Evolutionary conservation across 306 rosid species (phyloP), one percentile per base, ranked within the genome.

Genomic region (Prunus campanulata): DNA sequence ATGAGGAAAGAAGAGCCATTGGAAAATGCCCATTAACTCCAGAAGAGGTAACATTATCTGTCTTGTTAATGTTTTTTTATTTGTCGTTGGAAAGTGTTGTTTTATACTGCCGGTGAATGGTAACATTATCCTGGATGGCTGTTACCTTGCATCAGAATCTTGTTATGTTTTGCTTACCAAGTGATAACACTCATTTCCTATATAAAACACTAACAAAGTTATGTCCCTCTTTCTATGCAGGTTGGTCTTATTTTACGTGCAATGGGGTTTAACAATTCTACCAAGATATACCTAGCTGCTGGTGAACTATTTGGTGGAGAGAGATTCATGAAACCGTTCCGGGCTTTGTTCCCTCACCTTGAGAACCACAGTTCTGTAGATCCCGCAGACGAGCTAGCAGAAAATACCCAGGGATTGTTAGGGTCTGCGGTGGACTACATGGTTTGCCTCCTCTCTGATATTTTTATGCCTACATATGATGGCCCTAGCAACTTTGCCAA

Each of bases 401-500:
- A 85, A 81, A 91, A 96, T 82, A 61, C 90, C 50, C 88, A 91
- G 83, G 99, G 99, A 35, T 76, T 96, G 79, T 82, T 90, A 65
- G 99, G 99, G 73, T 92, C 99, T 76, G 99, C 99, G 30, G 99
- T 96, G 77, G 99, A 92, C 82, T 96, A 96, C 91, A 92, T 96
- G 99, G 98, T 92, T 79, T 92, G 98, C 80, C 99, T 96, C 64
- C 94, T 96, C 50, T 96, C 99, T 49, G 99, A 96, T 84, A 92
- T 96, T 78, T 96, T 96, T 83, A 91, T 92, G 96, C 99, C 99
- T 70, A 96, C 99, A 63, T 96, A 92, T 83, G 99, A 96, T 75
- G 99, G 99, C 29, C 99, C 99, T 27, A 96, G 99, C 96, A 96
- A 96, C 93, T 96, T 96, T 59, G 99, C 99, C 55, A 96, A 96